phyloP scores from a whole-genome alignment of 2,329 filamentous ascomycete genomes.

The Rhexocercosporidium sp. region DNA sequence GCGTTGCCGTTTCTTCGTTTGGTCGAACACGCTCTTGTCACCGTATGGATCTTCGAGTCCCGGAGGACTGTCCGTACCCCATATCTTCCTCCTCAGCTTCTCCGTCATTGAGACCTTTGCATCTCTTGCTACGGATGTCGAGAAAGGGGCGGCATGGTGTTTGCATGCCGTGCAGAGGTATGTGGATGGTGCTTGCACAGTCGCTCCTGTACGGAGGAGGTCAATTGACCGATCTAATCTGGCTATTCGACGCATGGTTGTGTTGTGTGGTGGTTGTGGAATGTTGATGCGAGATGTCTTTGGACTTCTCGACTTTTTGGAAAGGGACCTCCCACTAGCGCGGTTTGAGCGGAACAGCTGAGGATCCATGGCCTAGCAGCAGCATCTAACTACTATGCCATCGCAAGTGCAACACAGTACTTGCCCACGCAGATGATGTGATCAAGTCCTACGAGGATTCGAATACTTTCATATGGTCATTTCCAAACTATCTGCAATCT shows the following conservation, averaged over 20 bases:
- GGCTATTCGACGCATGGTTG: slow-evolving; percentile 41
- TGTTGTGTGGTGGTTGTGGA: slow-evolving; percentile 8
- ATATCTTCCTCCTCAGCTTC: slow-evolving; percentile 52
- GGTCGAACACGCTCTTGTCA: slow-evolving; percentile 40
- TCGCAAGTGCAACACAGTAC: neutral
- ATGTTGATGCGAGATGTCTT: neutral
- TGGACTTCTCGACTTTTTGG: slow-evolving; percentile 35
- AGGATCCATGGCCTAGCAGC: neutral
- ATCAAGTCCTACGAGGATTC: slow-evolving; percentile 5
- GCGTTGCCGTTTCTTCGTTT: slow-evolving; percentile 26
- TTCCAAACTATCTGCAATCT: neutral
- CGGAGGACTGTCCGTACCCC: slow-evolving; percentile 55
- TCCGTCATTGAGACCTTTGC: slow-evolving; percentile 46
- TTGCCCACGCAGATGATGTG: slow-evolving; percentile 12
- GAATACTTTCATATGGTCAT: neutral
- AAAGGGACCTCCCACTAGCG: slow-evolving; percentile 25
- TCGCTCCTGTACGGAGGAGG: slow-evolving; percentile 28
- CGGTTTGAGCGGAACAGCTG: slow-evolving; percentile 12
- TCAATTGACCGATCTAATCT: slow-evolving; percentile 40
- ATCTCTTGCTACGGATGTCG: slow-evolving; percentile 34
- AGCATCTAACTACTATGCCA: neutral
- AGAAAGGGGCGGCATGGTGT: slow-evolving; percentile 37
- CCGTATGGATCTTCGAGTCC: slow-evolving; percentile 54
- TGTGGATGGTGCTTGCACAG: slow-evolving; percentile 18
- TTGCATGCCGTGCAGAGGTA: slow-evolving; percentile 39